phyloP scores from a whole-genome alignment of 768 basidiomycete genomes.

The Dioszegia crocea region DNA sequence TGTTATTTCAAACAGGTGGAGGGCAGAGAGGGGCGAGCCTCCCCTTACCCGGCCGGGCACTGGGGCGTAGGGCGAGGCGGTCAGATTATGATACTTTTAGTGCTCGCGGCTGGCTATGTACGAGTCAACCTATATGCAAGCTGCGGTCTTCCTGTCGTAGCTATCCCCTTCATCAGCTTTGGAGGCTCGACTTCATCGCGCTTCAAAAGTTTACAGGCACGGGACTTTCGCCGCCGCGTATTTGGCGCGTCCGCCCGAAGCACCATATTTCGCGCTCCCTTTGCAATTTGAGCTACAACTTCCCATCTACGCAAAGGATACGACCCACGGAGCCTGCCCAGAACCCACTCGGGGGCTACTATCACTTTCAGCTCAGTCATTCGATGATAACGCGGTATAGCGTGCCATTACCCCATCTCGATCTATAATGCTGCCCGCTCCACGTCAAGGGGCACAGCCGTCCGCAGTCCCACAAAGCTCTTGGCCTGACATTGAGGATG shows the following conservation, averaged over 20 bases:
- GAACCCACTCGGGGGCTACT: too few species aligned
- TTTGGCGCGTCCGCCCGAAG: too few species aligned
- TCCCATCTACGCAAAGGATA: too few species aligned
- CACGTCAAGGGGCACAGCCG: background rate
- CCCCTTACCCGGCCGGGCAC: slow-evolving; percentile 14
- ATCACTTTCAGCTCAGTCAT: background rate
- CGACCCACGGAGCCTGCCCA: too few species aligned
- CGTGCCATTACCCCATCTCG: background rate
- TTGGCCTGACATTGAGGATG: slow-evolving; percentile 42
- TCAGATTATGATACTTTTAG: background rate
- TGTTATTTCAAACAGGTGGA: slow-evolving; percentile 77
- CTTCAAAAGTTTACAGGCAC: too few species aligned
- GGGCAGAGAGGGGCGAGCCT: slow-evolving; percentile 71
- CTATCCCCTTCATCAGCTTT: too few species aligned
- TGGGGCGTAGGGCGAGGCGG: background rate
- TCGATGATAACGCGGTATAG: background rate
- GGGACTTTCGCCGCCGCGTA: too few species aligned
- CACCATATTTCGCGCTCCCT: too few species aligned
- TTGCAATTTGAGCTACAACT: too few species aligned
- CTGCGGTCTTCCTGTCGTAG: too few species aligned
- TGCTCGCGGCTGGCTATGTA: background rate
- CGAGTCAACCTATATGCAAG: background rate
- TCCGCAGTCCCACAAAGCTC: background rate
- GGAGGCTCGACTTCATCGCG: too few species aligned
- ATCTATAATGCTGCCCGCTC: slow-evolving; percentile 4